Evolutionary conservation across 371 early-diverging fungal genomes (phyloP).

Genomic region (Capniomyces stellatus): DNA sequence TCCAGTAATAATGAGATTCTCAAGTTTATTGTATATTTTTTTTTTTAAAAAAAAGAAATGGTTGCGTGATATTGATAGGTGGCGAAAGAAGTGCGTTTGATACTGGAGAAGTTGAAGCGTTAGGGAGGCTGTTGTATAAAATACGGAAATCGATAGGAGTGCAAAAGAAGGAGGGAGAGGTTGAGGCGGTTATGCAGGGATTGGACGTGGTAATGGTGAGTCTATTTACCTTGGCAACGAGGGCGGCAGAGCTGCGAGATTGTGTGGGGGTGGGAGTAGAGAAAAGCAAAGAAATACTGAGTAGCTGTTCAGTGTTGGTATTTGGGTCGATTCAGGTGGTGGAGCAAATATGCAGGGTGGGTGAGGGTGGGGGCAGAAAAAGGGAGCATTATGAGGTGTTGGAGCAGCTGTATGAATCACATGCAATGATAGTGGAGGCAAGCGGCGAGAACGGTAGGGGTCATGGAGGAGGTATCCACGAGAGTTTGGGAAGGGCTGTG

Average conservation of each 20-base stretch:
- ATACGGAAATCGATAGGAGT: neutral
- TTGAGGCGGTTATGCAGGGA: neutral
- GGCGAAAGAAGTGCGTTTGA: neutral
- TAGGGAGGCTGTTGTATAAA: neutral
- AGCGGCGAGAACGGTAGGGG: neutral
- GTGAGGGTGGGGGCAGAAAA: neutral
- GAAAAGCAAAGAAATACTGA: neutral
- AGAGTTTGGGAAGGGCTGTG: too few species aligned
- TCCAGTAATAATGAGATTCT: too few species aligned
- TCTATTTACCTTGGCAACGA: neutral
- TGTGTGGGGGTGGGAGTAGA: neutral
- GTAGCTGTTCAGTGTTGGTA: neutral
- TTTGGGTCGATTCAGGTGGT: neutral
- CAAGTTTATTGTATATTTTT: too few species aligned
- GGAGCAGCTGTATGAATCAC: neutral
- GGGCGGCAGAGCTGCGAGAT: neutral
- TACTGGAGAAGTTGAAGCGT: neutral
- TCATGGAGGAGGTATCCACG: too few species aligned
- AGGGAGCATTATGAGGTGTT: neutral
- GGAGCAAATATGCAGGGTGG: neutral
- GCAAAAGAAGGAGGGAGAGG: neutral
- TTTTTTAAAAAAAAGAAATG: too few species aligned
- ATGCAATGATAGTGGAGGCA: neutral
- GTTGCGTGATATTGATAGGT: too few species aligned
- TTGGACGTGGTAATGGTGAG: neutral